Percentiles rank a stretch among this genome's conserved stretches.
Evolutionary conservation across 2,329 filamentous ascomycete species (phyloP).

Genomic region (Colletotrichum sp.): DNA sequence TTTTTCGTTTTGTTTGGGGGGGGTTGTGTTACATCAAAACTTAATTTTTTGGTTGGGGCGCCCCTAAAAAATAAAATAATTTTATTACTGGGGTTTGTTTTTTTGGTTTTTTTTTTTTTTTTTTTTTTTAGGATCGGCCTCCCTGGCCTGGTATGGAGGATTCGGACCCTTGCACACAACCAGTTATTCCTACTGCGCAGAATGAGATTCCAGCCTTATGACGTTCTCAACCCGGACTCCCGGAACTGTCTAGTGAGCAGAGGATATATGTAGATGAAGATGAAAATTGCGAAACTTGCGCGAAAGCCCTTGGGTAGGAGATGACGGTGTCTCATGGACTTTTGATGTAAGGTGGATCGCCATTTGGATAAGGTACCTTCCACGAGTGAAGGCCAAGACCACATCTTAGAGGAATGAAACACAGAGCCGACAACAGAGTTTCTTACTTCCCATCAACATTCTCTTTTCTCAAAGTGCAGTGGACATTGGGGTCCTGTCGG

Average conservation of each 20-base stretch:
- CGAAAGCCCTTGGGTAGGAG: not conserved
- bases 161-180: not conserved
- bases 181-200: not conserved
- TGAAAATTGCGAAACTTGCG: not conserved
- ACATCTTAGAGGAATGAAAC: not conserved
- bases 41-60: too few relatives aligned
- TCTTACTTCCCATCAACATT: rapidly evolving
- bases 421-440: not conserved
- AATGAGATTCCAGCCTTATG: not conserved
- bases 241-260: not conserved
- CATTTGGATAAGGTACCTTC: not conserved
- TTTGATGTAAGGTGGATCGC: not conserved
- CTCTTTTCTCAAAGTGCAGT: not conserved
- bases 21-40: too few relatives aligned
- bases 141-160: not conserved
- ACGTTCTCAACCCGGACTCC: not conserved
- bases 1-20: too few relatives aligned
- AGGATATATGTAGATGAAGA: not conserved
- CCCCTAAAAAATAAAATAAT: too few relatives aligned
- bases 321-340: not conserved
- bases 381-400: not conserved
- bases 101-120: too few relatives aligned
- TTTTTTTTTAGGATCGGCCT: not conserved
- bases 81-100: too few relatives aligned
- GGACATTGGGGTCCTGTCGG: not conserved